Percentiles rank a stretch among this genome's conserved stretches.
Evolutionary conservation across 108 stramenopile species (phyloP).

Genomic region (Nitzschia sp.): DNA sequence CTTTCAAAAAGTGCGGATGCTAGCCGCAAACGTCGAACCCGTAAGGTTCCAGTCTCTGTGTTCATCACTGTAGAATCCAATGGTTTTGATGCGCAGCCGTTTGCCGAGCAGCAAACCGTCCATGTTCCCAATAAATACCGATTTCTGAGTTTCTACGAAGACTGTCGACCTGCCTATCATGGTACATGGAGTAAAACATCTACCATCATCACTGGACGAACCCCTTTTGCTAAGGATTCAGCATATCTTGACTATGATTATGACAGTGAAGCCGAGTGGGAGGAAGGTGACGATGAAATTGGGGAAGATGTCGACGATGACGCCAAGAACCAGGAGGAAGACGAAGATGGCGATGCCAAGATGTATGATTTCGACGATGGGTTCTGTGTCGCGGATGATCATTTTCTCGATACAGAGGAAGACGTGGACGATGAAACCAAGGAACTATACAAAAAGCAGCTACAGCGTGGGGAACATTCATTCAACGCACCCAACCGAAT

Average conservation of each 20-base stretch:
- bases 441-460: slow-evolving; percentile 61
- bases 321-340: slow-evolving; percentile 62
- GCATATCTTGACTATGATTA: slow-evolving; percentile 75
- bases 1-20: slow-evolving; percentile 26
- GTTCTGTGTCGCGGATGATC: slow-evolving; percentile 75
- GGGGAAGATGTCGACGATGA: slow-evolving; percentile 76
- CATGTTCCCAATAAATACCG: slow-evolving; percentile 72
- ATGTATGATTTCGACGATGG: slow-evolving; percentile 68
- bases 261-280: slow-evolving; percentile 92
- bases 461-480: slow-evolving; percentile 26
- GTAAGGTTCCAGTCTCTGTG: slow-evolving; percentile 29
- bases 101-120: slow-evolving; percentile 68
- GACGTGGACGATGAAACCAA: slow-evolving; percentile 68
- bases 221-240: slow-evolving; percentile 73
- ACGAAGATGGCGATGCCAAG: slow-evolving; percentile 53
- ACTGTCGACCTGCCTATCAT: slow-evolving; percentile 80
- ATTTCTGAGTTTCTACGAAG: slow-evolving; percentile 81
- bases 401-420: slow-evolving; percentile 53
- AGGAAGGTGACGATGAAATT: slow-evolving; percentile 84
- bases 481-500: slow-evolving; percentile 22
- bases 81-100: slow-evolving; percentile 51
- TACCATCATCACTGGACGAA: slow-evolving; percentile 62
- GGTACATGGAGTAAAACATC: slow-evolving; percentile 91
- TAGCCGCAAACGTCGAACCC: slow-evolving; percentile 34
- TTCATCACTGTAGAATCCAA: slow-evolving; percentile 35